A percentile compares a stretch with the other conserved stretches of the same genome.
Conservation (phyloP, 148 eudicot species). For the Drosera capensis region DNA sequence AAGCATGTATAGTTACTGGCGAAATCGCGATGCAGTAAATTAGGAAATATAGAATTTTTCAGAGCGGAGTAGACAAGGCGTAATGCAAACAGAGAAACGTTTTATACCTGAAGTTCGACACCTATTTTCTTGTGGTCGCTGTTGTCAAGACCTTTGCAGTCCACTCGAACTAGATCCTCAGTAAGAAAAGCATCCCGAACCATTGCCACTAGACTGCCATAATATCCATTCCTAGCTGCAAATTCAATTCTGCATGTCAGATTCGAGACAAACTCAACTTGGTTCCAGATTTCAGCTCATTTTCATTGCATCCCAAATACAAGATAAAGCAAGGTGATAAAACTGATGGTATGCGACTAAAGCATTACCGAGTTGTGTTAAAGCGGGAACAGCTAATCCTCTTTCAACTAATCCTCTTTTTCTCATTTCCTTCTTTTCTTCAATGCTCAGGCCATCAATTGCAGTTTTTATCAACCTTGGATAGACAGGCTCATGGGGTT, state of each 20-base stretch:
- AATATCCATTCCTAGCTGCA: conserved; percentile 88
- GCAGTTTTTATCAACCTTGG: conserved; percentile 84
- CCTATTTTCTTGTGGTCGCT: conserved; percentile 84
- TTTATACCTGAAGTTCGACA: conserved; percentile 68
- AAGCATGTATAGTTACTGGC: background rate
- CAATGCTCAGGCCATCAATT: conserved; percentile 74
- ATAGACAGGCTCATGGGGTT: conserved; percentile 84
- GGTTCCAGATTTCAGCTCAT: too few species aligned
- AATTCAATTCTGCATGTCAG: conserved; percentile 8
- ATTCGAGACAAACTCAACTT: too few species aligned
- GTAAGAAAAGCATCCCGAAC: conserved; percentile 89
- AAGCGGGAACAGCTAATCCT: conserved; percentile 58
- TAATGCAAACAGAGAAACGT: background rate
- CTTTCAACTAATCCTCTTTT: conserved; percentile 64
- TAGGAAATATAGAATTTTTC: background rate
- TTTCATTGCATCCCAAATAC: too few species aligned
- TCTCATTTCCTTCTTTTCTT: conserved; percentile 77
- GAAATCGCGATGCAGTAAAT: background rate
- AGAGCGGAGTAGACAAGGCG: background rate
- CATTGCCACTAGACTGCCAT: conserved; percentile 81
- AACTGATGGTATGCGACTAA: too few species aligned
- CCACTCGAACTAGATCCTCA: conserved; percentile 72
- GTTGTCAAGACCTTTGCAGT: conserved; percentile 66
- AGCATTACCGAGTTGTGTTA: conserved; percentile 63
- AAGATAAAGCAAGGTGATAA: too few species aligned